Conservation (phyloP, 1,284 basidiomycete species). For the Farysia itapuensis region DNA sequence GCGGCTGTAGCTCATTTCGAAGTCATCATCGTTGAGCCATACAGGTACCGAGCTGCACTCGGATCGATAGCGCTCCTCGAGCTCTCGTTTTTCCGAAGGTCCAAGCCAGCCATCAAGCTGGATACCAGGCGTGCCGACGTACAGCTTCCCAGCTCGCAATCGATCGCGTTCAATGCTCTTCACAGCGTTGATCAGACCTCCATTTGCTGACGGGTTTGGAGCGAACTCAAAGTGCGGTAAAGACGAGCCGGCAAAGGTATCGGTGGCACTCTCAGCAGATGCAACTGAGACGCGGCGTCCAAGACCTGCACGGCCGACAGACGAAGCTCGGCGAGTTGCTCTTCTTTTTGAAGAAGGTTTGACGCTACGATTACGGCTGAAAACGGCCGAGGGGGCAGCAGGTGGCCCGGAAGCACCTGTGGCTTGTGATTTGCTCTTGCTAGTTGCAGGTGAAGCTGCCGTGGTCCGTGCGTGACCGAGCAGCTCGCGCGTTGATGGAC, state of each 20-base stretch:
- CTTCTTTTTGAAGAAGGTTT: constrained; percentile 9
- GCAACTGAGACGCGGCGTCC: constrained; percentile 30
- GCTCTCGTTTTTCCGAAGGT: constrained; percentile 62
- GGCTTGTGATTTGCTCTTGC: constrained; percentile 6
- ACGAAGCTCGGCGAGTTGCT: constrained; percentile 20
- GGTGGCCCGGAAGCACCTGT: constrained; percentile 33
- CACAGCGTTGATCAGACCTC: constrained; percentile 58
- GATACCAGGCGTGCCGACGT: constrained; percentile 54
- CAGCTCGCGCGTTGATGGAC: constrained; percentile 30
- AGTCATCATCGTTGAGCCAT: constrained; percentile 69
- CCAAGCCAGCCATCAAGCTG: constrained; percentile 50
- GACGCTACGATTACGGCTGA: constrained; percentile 31
- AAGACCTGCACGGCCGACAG: constrained; percentile 19
- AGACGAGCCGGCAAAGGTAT: constrained; percentile 7
- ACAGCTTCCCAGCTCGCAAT: constrained; percentile 46
- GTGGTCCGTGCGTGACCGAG: constrained; percentile 17
- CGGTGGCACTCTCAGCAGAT: constrained; percentile 31
- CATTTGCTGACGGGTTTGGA: constrained; percentile 55
- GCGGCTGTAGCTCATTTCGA: constrained; percentile 76
- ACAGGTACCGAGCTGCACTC: constrained; percentile 71
- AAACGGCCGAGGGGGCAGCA: constrained; percentile 27
- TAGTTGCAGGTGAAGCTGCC: constrained; percentile 22
- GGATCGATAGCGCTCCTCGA: constrained; percentile 68
- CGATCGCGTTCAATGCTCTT: constrained; percentile 46
- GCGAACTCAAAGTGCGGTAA: constrained; percentile 49